Base-by-base conservation (phyloP, 148 eudicot species). In the Hydrangea macrophylla region DNA sequence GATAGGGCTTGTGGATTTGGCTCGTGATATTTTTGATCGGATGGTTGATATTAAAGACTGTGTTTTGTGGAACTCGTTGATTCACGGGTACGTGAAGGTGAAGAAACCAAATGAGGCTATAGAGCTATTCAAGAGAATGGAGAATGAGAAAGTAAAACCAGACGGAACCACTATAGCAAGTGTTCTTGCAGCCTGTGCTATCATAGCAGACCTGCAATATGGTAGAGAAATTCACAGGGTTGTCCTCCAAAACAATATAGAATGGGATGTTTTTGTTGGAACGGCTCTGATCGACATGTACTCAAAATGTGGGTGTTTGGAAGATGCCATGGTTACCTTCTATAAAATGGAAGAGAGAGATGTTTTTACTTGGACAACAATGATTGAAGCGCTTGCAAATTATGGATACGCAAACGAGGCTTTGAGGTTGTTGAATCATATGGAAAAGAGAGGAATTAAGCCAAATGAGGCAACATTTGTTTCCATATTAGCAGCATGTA, bases 1-100 rank as follows among this genome's bases (percentile, higher is more conserved):
- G 20, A 30, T 22, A 9, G 76, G 76, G 22, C 31, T 45, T 24
- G 9, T 72, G 10, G 65, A 65, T 12, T 31, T 44, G 58, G 76
- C 76, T 72, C 65, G 64, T 2, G 28, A 45, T 24, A 33, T 58
- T 31, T 72, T 72, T 25, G 65, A 72, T 72, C 65, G 9, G n/a
- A 65, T 33, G 50, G 45, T 8, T 65, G 64, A 39, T 25, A n/a
- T n/a, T n/a, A 72, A 65, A 25, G 76, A 72, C 48, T 26, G 28
- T 12, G 28, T 72, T 50, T 33, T 72, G 70, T 72, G 75, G 75
- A 72, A 72, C 64, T 65, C 75, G 2, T 56, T 72, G 75, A 72
- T 72, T 59, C 70, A 27, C 33, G 70, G 75, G 5, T 72, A 65
- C 45, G 70, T 58, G 12, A 36, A 65, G 25, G 32, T 36, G 7